Evolutionary conservation across 1,284 basidiomycete genomes (phyloP).

Genomic region (Meira nashicola): DNA sequence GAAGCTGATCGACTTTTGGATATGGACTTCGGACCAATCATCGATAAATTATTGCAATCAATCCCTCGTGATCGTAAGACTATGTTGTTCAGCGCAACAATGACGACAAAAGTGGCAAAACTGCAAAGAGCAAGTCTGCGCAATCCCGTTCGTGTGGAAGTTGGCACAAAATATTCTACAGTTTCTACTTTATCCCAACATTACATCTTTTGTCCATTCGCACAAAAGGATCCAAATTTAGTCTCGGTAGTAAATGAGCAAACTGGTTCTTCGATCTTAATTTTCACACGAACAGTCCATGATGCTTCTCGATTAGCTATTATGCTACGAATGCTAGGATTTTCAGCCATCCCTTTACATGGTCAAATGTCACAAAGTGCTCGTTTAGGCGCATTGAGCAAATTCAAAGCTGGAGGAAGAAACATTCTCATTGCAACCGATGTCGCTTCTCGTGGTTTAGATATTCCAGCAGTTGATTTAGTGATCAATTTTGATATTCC

Average conservation of each 20-base stretch:
- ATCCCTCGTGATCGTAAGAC: constrained; percentile 92
- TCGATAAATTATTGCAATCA: constrained; percentile 93
- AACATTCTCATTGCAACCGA: constrained; percentile 92
- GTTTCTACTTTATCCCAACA: constrained; percentile 93
- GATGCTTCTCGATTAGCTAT: constrained; percentile 87
- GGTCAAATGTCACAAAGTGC: constrained; percentile 92
- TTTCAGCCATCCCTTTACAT: constrained; percentile 91
- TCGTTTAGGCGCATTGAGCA: constrained; percentile 85
- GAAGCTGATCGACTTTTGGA: constrained; percentile 95
- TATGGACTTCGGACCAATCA: constrained; percentile 94
- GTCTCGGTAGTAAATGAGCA: constrained; percentile 84
- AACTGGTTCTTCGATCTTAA: constrained; percentile 86
- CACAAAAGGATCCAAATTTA: constrained; percentile 86
- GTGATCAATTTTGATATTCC: constrained; percentile 99
- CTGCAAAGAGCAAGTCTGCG: constrained; percentile 90
- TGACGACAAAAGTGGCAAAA: constrained; percentile 98
- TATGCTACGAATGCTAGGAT: constrained; percentile 82
- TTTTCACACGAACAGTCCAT: constrained; percentile 92
- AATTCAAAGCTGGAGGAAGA: constrained; percentile 92
- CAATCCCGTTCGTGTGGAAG: constrained; percentile 92
- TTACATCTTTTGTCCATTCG: constrained; percentile 88
- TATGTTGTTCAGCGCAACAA: constrained; percentile 97
- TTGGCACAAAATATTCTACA: constrained; percentile 90
- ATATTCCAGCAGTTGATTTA: constrained; percentile 91
- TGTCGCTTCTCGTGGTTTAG: constrained; percentile 85